phyloP scores from a whole-genome alignment of 495 filamentous ascomycete genomes.

The Tuber calosporum region DNA sequence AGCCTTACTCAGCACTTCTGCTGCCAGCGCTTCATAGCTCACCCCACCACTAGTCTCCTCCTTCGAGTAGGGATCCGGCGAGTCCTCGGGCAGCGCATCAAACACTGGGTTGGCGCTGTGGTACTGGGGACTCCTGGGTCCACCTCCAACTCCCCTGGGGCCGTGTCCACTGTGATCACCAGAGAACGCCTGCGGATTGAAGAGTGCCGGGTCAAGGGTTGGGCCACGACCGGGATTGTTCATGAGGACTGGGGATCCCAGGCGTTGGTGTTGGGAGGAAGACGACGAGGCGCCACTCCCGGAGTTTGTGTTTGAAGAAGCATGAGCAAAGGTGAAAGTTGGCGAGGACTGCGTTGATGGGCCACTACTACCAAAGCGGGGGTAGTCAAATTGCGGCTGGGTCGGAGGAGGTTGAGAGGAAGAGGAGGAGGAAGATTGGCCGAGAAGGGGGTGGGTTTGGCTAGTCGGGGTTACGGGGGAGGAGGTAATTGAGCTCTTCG shows the following conservation, averaged over 20 bases:
- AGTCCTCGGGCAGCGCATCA: constrained; percentile 39
- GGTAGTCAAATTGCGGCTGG: constrained; percentile 37
- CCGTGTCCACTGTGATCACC: constrained; percentile 16
- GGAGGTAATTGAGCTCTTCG: constrained; percentile 28
- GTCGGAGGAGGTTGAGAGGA: constrained; percentile 29
- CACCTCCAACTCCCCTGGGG: constrained; percentile 21
- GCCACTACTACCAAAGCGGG: constrained; percentile 25
- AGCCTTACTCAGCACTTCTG: constrained; percentile 27
- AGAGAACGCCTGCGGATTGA: constrained; percentile 17
- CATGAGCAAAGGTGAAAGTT: constrained; percentile 25
- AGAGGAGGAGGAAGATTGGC: constrained; percentile 16
- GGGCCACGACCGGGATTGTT: constrained; percentile 38
- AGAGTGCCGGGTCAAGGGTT: constrained; percentile 39
- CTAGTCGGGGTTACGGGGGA: constrained; percentile 25
- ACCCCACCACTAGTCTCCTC: constrained; percentile 26
- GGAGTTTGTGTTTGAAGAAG: constrained; percentile 14
- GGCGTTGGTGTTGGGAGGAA: constrained; percentile 6
- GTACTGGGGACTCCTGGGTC: constrained; percentile 30
- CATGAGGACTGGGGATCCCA: constrained; percentile 33
- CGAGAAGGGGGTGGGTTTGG: constrained; percentile 8
- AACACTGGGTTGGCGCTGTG: constrained; percentile 34
- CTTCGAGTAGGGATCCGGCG: constrained; percentile 33
- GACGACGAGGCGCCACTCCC: not conserved
- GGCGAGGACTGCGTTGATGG: constrained; percentile 32
- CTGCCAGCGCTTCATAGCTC: constrained; percentile 32